Base-by-base conservation (phyloP, 2,329 filamentous ascomycete species). In the Incumbomyces lentus region DNA sequence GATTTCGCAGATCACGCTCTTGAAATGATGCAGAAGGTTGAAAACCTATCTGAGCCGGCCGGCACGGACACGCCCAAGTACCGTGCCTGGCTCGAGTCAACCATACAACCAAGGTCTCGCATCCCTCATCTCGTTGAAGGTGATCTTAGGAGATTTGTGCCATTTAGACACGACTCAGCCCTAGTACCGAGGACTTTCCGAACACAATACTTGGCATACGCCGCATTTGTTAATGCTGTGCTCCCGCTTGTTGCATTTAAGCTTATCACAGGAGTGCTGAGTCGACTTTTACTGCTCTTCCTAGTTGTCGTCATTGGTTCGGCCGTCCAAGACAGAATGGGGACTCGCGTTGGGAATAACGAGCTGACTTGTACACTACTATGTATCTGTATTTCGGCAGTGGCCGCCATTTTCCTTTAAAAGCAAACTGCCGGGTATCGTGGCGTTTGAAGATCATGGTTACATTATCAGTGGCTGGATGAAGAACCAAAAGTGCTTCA, bases 121-220 rank as follows among this genome's bases (percentile, higher is more conserved):
- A 30, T 43, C 32, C 31, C 14, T 7, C 45, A 19, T 35, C 31
- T 14, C 30, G 18, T 18, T 30, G 13, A 19, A 5, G 26, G 16
- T 7, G 48, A 44, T 44, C 43, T 45, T 29, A 33, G 47, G 22
- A 37, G 40, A 48, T 41, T 47, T 34, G 16, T 32, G 32, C 16
- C n/a, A 30, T 37, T 46, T 14, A 12, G 12, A 36, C 13, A 41
- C 66, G 67, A 69, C 47, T 66, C 62, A 32, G 22, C 22, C 4
- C 22, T 4, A 5, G 62, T 65, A 3, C 16, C 62, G 61, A 47
- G 65, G 66, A 41, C 79, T 50, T 55, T 66, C 8, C 68, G 68
- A 49, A 66, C 65, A 26, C 62, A 74, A 7, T 63, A 66, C 11
- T 60, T 64, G 10, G 72, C 76, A 14, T 63, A 65, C 0, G 69